These are phyloP conservation scores for Viola odorata DNA, from an alignment of 345 rosid genomes.

Conservation along the genomic window DNA sequence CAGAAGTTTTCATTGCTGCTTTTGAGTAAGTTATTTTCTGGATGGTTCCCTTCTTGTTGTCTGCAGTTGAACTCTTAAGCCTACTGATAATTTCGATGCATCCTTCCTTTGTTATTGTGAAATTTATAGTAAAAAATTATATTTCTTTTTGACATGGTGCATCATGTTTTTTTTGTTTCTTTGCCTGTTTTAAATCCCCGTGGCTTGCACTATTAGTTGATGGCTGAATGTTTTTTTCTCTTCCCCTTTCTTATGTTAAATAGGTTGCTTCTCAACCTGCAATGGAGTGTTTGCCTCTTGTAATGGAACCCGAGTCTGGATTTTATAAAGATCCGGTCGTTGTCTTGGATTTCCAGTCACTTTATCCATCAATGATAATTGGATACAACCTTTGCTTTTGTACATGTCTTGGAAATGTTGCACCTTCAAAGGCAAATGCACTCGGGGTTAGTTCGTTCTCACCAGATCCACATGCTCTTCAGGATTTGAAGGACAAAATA, in stretches of 20 bases:
- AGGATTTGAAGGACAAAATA: conserved; percentile 51
- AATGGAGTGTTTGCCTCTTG: conserved; percentile 96
- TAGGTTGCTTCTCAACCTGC: conserved; percentile 99
- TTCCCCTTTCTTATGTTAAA: conserved; percentile 16
- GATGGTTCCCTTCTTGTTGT: too few relatives aligned
- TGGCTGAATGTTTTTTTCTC: conserved; percentile 5
- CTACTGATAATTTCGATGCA: too few relatives aligned
- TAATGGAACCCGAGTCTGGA: conserved; percentile 97
- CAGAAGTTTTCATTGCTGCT: neutral
- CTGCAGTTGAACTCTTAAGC: too few relatives aligned
- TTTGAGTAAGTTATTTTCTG: neutral
- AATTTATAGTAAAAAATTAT: too few relatives aligned
- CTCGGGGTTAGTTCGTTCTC: conserved; percentile 78
- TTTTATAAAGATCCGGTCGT: conserved; percentile 90
- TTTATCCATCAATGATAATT: conserved; percentile 95
- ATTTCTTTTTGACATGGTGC: neutral
- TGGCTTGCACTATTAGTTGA: neutral
- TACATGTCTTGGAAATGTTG: conserved; percentile 85
- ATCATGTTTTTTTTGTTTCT: neutral
- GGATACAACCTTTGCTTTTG: conserved; percentile 94
- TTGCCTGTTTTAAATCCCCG: neutral
- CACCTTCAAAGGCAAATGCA: conserved; percentile 53
- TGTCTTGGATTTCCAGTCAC: conserved; percentile 96
- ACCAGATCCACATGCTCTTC: conserved; percentile 49
- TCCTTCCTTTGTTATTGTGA: too few relatives aligned